Conservation (phyloP, 805 yeast species). For the Yamadazyma endophytica region DNA sequence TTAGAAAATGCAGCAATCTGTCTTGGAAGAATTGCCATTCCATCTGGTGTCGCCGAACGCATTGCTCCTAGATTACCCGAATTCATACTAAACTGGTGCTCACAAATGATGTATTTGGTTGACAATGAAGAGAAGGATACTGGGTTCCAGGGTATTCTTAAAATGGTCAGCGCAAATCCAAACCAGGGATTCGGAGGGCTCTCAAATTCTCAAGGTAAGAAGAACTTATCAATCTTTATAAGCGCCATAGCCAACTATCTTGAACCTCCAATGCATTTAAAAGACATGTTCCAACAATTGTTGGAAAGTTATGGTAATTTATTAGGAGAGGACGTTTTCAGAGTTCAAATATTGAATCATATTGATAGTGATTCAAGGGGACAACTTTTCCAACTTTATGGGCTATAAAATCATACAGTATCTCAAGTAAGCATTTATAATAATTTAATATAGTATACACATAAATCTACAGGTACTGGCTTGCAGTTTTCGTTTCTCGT, state of each 20-base stretch:
- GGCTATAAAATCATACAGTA: slow-evolving; percentile 10
- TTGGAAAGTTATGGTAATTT: slow-evolving; percentile 43
- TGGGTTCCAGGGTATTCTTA: slow-evolving; percentile 80
- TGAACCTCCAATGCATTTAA: slow-evolving; percentile 46
- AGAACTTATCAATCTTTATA: slow-evolving; percentile 49
- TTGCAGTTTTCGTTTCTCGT: too few species aligned
- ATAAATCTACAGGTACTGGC: too few species aligned
- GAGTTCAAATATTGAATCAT: slow-evolving; percentile 22
- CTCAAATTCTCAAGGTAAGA: slow-evolving; percentile 40
- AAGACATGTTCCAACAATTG: slow-evolving; percentile 40
- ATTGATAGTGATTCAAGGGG: slow-evolving; percentile 28
- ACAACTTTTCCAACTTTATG: slow-evolving; percentile 17
- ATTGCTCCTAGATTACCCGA: slow-evolving; percentile 53
- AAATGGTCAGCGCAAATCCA: slow-evolving; percentile 63
- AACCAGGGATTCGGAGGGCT: slow-evolving; percentile 49
- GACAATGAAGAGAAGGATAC: slow-evolving; percentile 88
- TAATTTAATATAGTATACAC: too few species aligned
- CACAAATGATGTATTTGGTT: slow-evolving; percentile 58
- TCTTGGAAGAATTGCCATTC: slow-evolving; percentile 76
- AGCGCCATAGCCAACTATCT: slow-evolving; percentile 56
- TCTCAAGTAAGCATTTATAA: background rate
- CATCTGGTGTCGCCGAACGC: slow-evolving; percentile 48
- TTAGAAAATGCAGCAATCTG: slow-evolving; percentile 87
- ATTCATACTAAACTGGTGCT: slow-evolving; percentile 66
- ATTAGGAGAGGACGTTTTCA: slow-evolving; percentile 41